phyloP scores from a whole-genome alignment of 1,284 basidiomycete genomes.

The Anthracocystis walkeri region DNA sequence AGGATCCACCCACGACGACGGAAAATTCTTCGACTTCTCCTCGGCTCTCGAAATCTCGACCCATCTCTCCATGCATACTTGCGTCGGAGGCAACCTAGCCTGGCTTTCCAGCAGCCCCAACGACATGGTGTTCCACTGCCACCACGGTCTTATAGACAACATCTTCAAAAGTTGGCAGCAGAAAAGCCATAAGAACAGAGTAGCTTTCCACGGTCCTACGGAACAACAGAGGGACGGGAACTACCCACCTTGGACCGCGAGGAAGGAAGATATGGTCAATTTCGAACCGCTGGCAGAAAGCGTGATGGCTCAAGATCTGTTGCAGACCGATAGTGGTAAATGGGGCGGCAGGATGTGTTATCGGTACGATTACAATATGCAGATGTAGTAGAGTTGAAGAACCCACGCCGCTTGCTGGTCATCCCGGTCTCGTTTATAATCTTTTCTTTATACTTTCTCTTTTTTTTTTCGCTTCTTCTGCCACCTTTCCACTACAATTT shows the following conservation, averaged over 20 bases:
- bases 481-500: too few relatives aligned
- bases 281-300: slow-evolving; percentile 27
- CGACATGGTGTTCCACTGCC: slow-evolving; percentile 21
- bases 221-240: slow-evolving; percentile 19
- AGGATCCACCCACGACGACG: slow-evolving; percentile 19
- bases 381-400: slow-evolving; percentile 1
- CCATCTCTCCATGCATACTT: slow-evolving; percentile 39
- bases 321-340: slow-evolving; percentile 26
- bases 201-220: slow-evolving; percentile 35
- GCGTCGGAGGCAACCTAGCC: slow-evolving; percentile 31
- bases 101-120: slow-evolving; percentile 31
- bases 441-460: neutral
- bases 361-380: slow-evolving; percentile 26
- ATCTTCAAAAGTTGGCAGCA: slow-evolving; percentile 22
- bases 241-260: slow-evolving; percentile 27
- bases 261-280: slow-evolving; percentile 28
- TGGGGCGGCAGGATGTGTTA: slow-evolving; percentile 43
- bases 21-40: slow-evolving; percentile 35
- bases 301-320: slow-evolving; percentile 24
- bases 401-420: too few relatives aligned
- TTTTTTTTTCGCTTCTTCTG: too few relatives aligned
- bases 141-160: slow-evolving; percentile 26
- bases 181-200: slow-evolving; percentile 12
- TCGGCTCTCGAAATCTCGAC: slow-evolving; percentile 35
- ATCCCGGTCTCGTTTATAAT: neutral